Base-by-base conservation (phyloP, 140 eudicot species). In the Erigeron philadelphicus region DNA sequence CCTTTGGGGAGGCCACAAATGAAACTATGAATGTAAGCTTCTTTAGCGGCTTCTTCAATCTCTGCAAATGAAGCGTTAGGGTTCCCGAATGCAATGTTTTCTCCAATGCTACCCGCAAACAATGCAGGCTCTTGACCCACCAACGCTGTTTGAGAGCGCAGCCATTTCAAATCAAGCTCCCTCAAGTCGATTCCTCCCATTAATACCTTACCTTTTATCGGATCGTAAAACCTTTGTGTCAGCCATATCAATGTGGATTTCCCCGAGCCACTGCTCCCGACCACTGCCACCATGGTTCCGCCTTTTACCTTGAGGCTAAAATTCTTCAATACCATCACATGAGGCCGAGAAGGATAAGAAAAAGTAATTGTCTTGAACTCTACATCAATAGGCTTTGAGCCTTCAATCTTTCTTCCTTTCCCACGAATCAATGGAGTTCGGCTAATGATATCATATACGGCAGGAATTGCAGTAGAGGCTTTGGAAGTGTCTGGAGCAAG, bases 101-200 rank as follows among this genome's bases (percentile, higher is more conserved):
- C 95, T 38, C 80, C 72, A 40, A 89, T 87, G 80, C 78, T 87
- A 16, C 95, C 96, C 16, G 87, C 89, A 81, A 89, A 89, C 50
- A 89, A 68, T 6, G 96, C 90, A 5, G 96, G 96, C 64, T 89
- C 96, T 83, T 89, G 96, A 54, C 95, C 86, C 73, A 89, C 96
- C 59, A 89, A 81, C 58, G 86, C 92, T 44, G 86, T 84, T 75
- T 89, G 90, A 56, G 73, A 76, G 71, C 95, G 71, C 81, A 89
- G 12, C 91, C 95, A 89, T 60, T 84, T 87, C 81, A 87, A 79
- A 76, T 87, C 76, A 2, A 87, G 82, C 60, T 84, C 95, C 81
- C 86, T 84, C 72, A 83, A 41, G 55, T 89, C 91, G 15, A 77
- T 47, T 21, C 95, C 92, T 40, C 83, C 95, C 84, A 89, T 75